Evolutionary conservation across 192 early-diverging fungal species (phyloP), one percentile per base, ranked within the genome.

Genomic region (Coemansia reversa): DNA sequence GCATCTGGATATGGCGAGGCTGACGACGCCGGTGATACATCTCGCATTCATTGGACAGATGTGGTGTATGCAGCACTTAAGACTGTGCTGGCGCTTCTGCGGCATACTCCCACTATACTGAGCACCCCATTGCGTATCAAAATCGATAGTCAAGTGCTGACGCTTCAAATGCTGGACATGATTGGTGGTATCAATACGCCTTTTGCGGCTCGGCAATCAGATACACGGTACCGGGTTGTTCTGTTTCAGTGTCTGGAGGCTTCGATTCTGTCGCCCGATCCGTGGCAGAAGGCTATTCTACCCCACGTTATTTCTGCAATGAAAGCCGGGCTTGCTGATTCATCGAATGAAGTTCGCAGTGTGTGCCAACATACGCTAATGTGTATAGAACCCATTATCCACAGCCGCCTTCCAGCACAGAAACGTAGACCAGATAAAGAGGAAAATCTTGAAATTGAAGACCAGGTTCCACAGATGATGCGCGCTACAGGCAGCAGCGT

Each of bases 231-330:
- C 71, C 59, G 51, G 30, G 66, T 49, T 1, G 50, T 58, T 6
- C 51, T 82, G 23, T 74, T 60, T 30, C 24, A 57, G 23, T 82
- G 75, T 29, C 60, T 82, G 14, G 53, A 70, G 25, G 75, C 71
- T n/a, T 76, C 79, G 8, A 32, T 82, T 23, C 29, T 74, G 55
- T 76, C 79, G 57, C 79, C 79, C 5, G 74, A 76, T 62, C 67
- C 72, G 6, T 77, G 75, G 79, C 67, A 74, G 5, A 66, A 63
- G 58, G 74, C 79, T 9, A 65, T 82, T 62, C 16, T 82, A 47
- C 75, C 74, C 0, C 79, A 82, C 35, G 72, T 72, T 8, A 25
- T 82, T 16, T 62, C 70, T 12, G 55, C 66, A 16, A 77, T 76
- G 35, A 71, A 45, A 1, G 71, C 71, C 1, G 75, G 80, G 5